These are phyloP conservation scores for Camellia granthamiana DNA, from an alignment of 148 eudicot genomes.

Conservation along the genomic window DNA sequence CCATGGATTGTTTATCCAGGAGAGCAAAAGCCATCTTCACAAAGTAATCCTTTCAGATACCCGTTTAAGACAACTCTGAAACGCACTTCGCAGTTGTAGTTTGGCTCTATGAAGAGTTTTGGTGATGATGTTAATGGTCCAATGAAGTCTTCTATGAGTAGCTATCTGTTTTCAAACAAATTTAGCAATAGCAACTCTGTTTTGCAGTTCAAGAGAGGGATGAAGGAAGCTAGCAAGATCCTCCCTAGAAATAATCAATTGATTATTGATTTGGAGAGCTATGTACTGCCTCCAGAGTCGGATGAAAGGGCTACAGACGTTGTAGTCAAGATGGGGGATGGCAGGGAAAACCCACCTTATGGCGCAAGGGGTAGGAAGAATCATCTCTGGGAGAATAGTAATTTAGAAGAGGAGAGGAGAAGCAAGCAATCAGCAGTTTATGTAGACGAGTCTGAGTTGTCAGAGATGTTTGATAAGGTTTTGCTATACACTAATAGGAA, in stretches of 20 bases:
- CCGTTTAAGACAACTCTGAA: slow-evolving; percentile 22
- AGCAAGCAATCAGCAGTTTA: slow-evolving; percentile 40
- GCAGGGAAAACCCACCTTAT: slow-evolving; percentile 23
- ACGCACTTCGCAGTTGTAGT: slow-evolving; percentile 24
- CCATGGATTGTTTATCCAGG: slow-evolving; percentile 33
- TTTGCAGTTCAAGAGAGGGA: slow-evolving; percentile 45
- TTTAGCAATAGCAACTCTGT: slow-evolving; percentile 34
- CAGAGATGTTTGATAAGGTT: slow-evolving; percentile 60
- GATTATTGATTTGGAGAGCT: slow-evolving; percentile 25
- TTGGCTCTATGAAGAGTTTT: slow-evolving; percentile 22
- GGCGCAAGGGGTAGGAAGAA: slow-evolving; percentile 47
- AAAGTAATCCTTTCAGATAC: slow-evolving; percentile 21
- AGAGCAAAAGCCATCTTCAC: slow-evolving; percentile 29
- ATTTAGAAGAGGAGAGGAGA: slow-evolving; percentile 43
- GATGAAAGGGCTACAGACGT: slow-evolving; percentile 10
- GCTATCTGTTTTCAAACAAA: slow-evolving; percentile 23
- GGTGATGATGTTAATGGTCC: slow-evolving; percentile 6
- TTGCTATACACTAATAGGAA: slow-evolving; percentile 35
- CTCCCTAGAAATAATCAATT: slow-evolving; percentile 30
- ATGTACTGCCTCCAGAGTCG: slow-evolving; percentile 24
- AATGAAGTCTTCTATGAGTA: slow-evolving; percentile 12
- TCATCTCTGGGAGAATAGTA: slow-evolving; percentile 35
- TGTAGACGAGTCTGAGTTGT: slow-evolving; percentile 39
- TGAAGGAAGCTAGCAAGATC: slow-evolving; percentile 55
- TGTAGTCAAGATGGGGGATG: slow-evolving; percentile 33